Percentiles rank a stretch among this genome's conserved stretches.
Evolutionary conservation across 192 early-diverging fungal genomes (phyloP).

Genomic region (Umbelopsis ramanniana): DNA sequence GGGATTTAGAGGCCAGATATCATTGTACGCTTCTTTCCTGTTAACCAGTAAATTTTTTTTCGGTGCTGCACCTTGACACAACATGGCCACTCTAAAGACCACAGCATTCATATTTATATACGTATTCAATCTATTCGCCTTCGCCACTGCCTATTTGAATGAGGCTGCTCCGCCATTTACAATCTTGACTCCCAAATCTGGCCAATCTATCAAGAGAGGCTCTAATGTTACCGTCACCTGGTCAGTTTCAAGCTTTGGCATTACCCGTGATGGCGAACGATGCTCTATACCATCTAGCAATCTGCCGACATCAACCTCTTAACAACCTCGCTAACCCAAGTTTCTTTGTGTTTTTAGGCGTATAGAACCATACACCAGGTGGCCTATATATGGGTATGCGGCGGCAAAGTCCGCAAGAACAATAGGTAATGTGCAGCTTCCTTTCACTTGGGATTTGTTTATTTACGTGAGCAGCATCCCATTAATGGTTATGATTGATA

Average conservation of each 20-base stretch:
- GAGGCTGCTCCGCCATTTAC: conserved; percentile 4
- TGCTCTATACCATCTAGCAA: background rate
- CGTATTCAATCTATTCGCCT: background rate
- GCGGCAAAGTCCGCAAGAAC: conserved; percentile 24
- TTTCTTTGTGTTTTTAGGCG: background rate
- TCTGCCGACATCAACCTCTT: background rate
- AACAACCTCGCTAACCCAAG: background rate
- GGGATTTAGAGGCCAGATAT: too few species aligned
- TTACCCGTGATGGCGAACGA: background rate
- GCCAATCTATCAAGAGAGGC: conserved; percentile 1
- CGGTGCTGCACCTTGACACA: background rate
- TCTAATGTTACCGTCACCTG: background rate
- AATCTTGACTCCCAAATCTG: conserved; percentile 8
- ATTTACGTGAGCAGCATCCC: background rate
- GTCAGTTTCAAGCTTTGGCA: background rate
- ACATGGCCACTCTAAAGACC: background rate
- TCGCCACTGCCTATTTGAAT: background rate
- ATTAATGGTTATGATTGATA: background rate
- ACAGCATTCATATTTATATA: background rate
- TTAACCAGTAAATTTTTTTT: background rate
- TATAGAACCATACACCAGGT: conserved; percentile 16
- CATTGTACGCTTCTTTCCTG: background rate
- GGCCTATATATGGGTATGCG: conserved; percentile 26
- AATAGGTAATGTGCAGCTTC: background rate
- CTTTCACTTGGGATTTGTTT: background rate